Evolutionary conservation across 2,329 filamentous ascomycete genomes (phyloP).

Genomic region (Coniochaeta hoffmannii): DNA sequence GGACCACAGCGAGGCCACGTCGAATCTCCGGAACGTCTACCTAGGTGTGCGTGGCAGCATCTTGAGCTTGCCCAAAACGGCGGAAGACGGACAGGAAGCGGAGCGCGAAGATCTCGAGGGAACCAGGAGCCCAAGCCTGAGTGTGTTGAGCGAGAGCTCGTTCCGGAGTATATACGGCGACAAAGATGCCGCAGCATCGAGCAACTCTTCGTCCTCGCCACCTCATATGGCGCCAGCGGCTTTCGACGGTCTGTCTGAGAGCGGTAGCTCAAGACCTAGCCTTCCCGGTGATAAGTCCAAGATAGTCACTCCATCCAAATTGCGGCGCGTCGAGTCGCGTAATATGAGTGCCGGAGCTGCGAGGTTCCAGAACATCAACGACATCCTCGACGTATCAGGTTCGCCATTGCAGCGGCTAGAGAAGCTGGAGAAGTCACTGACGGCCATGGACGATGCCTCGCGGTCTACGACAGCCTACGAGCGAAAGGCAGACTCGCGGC

Average conservation of each 20-base stretch:
- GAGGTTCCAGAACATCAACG: conserved; percentile 37
- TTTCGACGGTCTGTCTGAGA: background rate
- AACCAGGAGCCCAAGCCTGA: conserved; percentile 52
- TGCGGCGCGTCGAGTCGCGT: conserved; percentile 20
- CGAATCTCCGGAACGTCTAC: conserved; percentile 55
- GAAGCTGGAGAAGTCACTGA: conserved; percentile 26
- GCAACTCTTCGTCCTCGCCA: conserved; percentile 14
- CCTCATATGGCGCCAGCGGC: conserved; percentile 13
- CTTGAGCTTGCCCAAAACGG: conserved; percentile 40
- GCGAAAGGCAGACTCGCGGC: conserved; percentile 2
- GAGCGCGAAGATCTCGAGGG: conserved; percentile 31
- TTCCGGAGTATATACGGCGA: conserved; percentile 58
- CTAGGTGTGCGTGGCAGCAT: conserved; percentile 41
- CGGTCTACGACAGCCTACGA: conserved; percentile 17
- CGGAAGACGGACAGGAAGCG: conserved; percentile 30
- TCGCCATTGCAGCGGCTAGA: conserved; percentile 46
- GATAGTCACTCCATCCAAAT: conserved; percentile 15
- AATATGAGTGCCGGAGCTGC: conserved; percentile 20
- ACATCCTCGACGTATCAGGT: conserved; percentile 31
- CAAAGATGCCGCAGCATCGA: conserved; percentile 17
- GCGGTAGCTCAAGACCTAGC: background rate
- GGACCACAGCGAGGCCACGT: conserved; percentile 49
- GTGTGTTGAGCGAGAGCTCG: conserved; percentile 60
- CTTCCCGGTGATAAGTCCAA: conserved; percentile 8
- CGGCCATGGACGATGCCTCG: conserved; percentile 20